These are phyloP conservation scores for Penicillium desertorum DNA, from an alignment of 495 filamentous ascomycete species.

Conservation along the genomic window DNA sequence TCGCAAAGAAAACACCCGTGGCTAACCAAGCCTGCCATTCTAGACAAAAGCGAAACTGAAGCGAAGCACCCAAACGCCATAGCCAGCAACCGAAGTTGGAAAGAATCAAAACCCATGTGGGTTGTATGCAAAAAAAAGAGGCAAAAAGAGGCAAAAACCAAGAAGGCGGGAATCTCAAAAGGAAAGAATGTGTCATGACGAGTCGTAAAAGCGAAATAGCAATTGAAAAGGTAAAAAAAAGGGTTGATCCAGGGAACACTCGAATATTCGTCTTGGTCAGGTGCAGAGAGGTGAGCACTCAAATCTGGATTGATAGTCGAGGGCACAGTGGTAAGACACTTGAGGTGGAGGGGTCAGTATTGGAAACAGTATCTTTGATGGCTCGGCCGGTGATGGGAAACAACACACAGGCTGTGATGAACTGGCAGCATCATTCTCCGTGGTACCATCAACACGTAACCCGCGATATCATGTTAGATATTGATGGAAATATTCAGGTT, in stretches of 20 bases:
- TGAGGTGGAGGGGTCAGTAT: conserved; percentile 1
- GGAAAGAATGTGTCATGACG: conserved; percentile 3
- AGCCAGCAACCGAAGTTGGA: conserved; percentile 12
- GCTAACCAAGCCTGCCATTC: conserved; percentile 30
- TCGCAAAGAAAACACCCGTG: conserved; percentile 15
- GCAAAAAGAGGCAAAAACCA: background rate
- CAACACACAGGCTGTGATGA: background rate
- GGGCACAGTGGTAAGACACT: background rate
- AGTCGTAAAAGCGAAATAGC: conserved; percentile 4
- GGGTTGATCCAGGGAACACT: background rate
- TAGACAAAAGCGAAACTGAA: conserved; percentile 19
- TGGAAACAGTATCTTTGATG: background rate
- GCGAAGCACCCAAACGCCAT: conserved; percentile 15
- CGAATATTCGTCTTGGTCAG: background rate
- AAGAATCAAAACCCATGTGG: conserved; percentile 12
- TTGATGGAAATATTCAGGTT: conserved; percentile 57
- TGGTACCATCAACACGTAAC: conserved; percentile 3
- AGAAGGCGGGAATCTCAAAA: conserved; percentile 7
- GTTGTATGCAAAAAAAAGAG: conserved; percentile 3
- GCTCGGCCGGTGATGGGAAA: background rate
- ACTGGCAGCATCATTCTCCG: conserved; percentile 3
- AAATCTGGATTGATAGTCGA: conserved; percentile 3
- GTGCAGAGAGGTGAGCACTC: background rate
- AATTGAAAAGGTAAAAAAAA: background rate
- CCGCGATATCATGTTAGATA: conserved; percentile 43